Evolutionary conservation across 108 stramenopile species (phyloP).

Genomic region (Conticribra weissflogii): DNA sequence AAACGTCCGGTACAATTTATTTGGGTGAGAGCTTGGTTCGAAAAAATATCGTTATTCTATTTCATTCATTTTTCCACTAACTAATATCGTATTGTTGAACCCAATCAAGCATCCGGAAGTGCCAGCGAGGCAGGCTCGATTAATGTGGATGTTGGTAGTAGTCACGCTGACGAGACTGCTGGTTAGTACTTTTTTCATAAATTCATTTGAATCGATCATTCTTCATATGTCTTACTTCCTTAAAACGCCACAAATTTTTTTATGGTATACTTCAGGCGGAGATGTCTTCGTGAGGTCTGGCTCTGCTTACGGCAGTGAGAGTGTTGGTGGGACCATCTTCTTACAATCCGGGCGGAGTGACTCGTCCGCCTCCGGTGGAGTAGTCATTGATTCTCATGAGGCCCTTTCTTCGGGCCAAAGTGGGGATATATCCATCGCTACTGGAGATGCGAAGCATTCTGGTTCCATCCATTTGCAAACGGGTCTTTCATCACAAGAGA

Average conservation of each 20-base stretch:
- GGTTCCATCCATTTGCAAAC: neutral
- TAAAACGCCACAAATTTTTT: too few species aligned
- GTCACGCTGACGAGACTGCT: too few species aligned
- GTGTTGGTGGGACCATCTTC: slow-evolving; percentile 13
- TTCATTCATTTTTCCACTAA: too few species aligned
- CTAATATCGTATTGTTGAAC: too few species aligned
- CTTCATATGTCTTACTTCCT: too few species aligned
- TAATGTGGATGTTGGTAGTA: slow-evolving; percentile 9
- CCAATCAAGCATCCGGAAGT: too few species aligned
- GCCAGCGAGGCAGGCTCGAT: slow-evolving; percentile 25
- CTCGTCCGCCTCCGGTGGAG: neutral
- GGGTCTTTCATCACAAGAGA: slow-evolving; percentile 6
- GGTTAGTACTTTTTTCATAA: too few species aligned
- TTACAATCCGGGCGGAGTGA: slow-evolving; percentile 9
- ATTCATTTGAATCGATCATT: too few species aligned
- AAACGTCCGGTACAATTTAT: too few species aligned
- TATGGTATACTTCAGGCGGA: too few species aligned
- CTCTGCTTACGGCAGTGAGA: slow-evolving; percentile 3
- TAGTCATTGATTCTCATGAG: neutral
- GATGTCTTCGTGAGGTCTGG: slow-evolving; percentile 13
- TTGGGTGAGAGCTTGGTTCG: too few species aligned
- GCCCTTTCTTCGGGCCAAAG: neutral
- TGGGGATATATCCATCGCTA: neutral
- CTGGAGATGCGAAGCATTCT: neutral
- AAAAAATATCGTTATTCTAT: too few species aligned